These are phyloP conservation scores for Leccinum arenicola DNA, from an alignment of 768 basidiomycete genomes.

Conservation along the genomic window DNA sequence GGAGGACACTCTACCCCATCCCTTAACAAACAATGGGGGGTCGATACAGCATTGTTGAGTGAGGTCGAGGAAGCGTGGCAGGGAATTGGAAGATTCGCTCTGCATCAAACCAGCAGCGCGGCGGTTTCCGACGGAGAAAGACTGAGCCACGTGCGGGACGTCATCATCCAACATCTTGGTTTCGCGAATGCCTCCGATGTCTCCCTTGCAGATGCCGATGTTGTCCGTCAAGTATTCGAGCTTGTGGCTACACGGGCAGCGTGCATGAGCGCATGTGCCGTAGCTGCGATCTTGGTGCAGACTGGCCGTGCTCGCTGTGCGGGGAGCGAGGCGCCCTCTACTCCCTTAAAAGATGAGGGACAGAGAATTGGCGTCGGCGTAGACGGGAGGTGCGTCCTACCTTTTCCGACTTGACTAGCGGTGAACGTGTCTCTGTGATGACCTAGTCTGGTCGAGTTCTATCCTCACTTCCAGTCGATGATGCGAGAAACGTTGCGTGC, in stretches of 20 bases:
- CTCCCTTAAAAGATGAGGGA: constrained; percentile 32
- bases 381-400: constrained; percentile 73
- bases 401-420: neutral
- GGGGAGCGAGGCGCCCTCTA: constrained; percentile 25
- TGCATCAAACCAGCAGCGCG: constrained; percentile 17
- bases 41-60: constrained; percentile 93
- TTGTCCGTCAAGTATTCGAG: constrained; percentile 77
- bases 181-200: constrained; percentile 52
- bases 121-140: constrained; percentile 25
- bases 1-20: constrained; percentile 65
- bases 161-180: constrained; percentile 61
- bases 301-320: constrained; percentile 64
- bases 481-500: constrained; percentile 72
- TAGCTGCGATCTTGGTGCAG: constrained; percentile 83
- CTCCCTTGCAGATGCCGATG: constrained; percentile 60
- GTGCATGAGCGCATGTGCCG: constrained; percentile 77
- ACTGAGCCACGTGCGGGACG: constrained; percentile 54
- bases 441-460: constrained; percentile 81
- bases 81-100: constrained; percentile 33
- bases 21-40: constrained; percentile 89
- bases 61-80: constrained; percentile 78
- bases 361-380: constrained; percentile 78
- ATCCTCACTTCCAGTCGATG: constrained; percentile 79
- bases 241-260: constrained; percentile 83
- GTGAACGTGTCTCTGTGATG: neutral